These are phyloP conservation scores for Yamadazyma scolyti DNA, from an alignment of 805 yeast species.

Conservation along the genomic window DNA sequence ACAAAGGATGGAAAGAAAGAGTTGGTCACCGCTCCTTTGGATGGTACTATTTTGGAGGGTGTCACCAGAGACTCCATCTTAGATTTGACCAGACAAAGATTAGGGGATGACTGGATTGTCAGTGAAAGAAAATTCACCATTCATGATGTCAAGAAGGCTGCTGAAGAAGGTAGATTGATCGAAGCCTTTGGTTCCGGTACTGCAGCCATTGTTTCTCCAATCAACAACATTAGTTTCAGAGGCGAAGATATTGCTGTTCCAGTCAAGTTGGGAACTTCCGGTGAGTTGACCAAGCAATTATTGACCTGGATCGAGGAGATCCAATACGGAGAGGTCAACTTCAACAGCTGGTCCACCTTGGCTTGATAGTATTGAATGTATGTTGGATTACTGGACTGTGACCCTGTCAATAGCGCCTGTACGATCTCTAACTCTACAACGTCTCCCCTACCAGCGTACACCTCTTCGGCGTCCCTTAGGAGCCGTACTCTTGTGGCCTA, in stretches of 20 bases:
- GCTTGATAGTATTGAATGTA: too few species aligned
- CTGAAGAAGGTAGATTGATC: constrained; percentile 75
- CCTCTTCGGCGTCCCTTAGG: too few species aligned
- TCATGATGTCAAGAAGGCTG: constrained; percentile 71
- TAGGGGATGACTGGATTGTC: constrained; percentile 77
- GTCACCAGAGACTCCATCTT: constrained; percentile 91
- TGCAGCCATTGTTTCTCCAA: constrained; percentile 95
- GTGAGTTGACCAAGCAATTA: constrained; percentile 72
- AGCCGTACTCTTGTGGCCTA: too few species aligned
- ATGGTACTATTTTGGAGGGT: constrained; percentile 96
- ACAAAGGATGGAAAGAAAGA: constrained; percentile 84
- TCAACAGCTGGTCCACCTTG: constrained; percentile 52
- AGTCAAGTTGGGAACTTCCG: constrained; percentile 72
- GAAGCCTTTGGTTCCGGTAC: constrained; percentile 98
- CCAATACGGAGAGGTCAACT: constrained; percentile 82
- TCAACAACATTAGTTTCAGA: constrained; percentile 78
- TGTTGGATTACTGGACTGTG: too few species aligned
- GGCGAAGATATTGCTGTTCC: constrained; percentile 77
- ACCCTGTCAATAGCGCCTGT: too few species aligned
- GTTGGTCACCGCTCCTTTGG: constrained; percentile 92
- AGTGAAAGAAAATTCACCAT: constrained; percentile 83
- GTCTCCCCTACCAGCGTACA: too few species aligned
- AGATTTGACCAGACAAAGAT: constrained; percentile 68
- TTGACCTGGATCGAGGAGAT: constrained; percentile 84
- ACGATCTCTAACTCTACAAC: too few species aligned